These are phyloP conservation scores for Vaccinium macrocarpon DNA, from an alignment of 148 eudicot species.

Conservation along the genomic window DNA sequence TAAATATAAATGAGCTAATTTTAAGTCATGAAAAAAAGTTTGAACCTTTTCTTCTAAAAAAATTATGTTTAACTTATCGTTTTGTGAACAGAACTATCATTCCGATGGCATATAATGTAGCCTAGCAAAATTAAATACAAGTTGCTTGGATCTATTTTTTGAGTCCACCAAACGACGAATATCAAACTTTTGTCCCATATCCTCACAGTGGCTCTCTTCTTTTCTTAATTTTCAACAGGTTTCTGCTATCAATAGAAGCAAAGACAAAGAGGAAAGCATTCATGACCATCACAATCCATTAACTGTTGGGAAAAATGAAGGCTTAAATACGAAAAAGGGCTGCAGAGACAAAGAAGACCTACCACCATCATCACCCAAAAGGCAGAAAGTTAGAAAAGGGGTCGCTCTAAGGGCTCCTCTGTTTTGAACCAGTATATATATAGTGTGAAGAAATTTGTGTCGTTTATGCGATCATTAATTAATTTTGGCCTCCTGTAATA, in stretches of 20 bases:
- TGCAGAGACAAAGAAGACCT: background rate
- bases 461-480: no score
- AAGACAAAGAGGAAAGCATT: background rate
- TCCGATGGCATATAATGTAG: no score
- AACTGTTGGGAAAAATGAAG: background rate
- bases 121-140: background rate
- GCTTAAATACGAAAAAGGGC: background rate
- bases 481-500: no score
- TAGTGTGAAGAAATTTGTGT: no score
- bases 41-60: no score
- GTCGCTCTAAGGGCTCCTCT: background rate
- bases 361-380: background rate
- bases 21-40: no score
- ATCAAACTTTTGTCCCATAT: background rate
- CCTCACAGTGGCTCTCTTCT: background rate
- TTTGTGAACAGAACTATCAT: no score
- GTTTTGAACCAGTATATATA: background rate
- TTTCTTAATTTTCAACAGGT: conserved; percentile 1
- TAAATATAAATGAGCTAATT: no score
- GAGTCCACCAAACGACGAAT: background rate
- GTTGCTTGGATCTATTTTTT: background rate
- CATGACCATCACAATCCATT: background rate
- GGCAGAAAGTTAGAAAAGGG: background rate
- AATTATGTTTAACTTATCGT: no score
- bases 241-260: background rate